Percentiles rank a stretch among this genome's conserved stretches.
phyloP scores from a whole-genome alignment of 345 rosid genomes.

The Brassica napus region DNA sequence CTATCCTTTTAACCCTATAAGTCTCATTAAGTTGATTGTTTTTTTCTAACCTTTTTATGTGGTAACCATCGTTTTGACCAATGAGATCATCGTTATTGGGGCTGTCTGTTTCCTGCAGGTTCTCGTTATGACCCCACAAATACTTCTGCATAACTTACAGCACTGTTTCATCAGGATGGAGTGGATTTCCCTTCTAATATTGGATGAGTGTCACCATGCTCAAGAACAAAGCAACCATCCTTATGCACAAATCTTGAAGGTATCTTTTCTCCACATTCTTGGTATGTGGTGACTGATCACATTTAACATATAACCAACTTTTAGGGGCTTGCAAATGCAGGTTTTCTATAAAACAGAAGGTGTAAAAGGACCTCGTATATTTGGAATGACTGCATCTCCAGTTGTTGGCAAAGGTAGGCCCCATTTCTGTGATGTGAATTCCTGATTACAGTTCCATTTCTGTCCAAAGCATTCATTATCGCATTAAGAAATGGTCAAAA shows the following conservation, averaged over 20 bases:
- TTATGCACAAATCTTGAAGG: constrained; percentile 92
- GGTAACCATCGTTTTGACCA: not conserved
- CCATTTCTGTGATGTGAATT: constrained; percentile 7
- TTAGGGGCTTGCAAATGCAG: constrained; percentile 45
- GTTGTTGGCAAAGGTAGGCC: constrained; percentile 82
- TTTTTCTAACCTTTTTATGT: not conserved
- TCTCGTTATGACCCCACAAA: constrained; percentile 90
- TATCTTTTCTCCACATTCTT: constrained; percentile 39
- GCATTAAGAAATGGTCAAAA: not conserved
- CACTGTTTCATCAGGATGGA: constrained; percentile 96
- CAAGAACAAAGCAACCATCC: constrained; percentile 82
- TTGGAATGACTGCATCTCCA: constrained; percentile 99
- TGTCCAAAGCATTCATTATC: not conserved
- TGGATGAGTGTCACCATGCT: constrained; percentile 98
- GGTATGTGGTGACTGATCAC: constrained; percentile 14
- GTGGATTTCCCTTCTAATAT: constrained; percentile 73
- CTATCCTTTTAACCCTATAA: not conserved
- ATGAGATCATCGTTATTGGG: constrained; percentile 25
- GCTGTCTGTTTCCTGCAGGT: constrained; percentile 53
- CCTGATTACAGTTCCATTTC: constrained; percentile 9
- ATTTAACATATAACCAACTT: constrained; percentile 27
- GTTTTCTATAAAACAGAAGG: constrained; percentile 59
- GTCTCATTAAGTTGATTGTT: constrained; percentile 6
- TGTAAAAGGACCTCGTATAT: constrained; percentile 68
- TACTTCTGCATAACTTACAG: constrained; percentile 65